Evolutionary conservation across 371 early-diverging fungal species (phyloP), one percentile per base, ranked within the genome.

Genomic region (Chytridium lagenaria): DNA sequence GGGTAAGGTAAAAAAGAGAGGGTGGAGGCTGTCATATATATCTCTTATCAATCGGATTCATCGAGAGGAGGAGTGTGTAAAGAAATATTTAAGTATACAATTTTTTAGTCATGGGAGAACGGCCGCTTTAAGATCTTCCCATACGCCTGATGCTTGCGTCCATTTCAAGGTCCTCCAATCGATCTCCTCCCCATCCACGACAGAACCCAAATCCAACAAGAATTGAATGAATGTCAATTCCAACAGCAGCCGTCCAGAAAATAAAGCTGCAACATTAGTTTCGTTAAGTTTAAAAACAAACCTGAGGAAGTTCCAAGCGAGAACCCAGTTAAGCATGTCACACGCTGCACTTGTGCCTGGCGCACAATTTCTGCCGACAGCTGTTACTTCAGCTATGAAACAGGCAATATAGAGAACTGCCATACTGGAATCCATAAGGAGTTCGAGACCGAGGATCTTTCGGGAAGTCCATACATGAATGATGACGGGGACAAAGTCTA

Each of bases 241-340:
- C 73, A 15, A 76, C 59, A 2, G 73, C 69, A 26, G 69, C 38
- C 23, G 63, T 36, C 77, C 80, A 77, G 36, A 76, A 80, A 50
- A 80, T 69, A 28, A 70, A 30, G 74, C 78, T 80, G 39, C 67
- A 70, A 44, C 22, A 23, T 28, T 59, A 57, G n/a, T 16, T 28
- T 28, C 3, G 55, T 7, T 26, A 63, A 23, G 19, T 3, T 36
- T 1, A 40, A 33, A 10, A 70, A 63, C 28, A 52, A 36, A 37
- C 57, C 49, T 76, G 10, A 76, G 59, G 36, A 76, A 71, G 61
- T 76, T 73, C 76, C 77, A 80, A 38, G 80, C 80, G 12, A 80
- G 67, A 7, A 71, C 72, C 80, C 78, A 80, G 77, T 80, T 80
- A 57, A 77, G 75, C 70, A 73, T 76, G 52, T 72, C 73, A 57